Conservation (phyloP, 1,139 yeast species). For the Meyerozyma carpophila region DNA sequence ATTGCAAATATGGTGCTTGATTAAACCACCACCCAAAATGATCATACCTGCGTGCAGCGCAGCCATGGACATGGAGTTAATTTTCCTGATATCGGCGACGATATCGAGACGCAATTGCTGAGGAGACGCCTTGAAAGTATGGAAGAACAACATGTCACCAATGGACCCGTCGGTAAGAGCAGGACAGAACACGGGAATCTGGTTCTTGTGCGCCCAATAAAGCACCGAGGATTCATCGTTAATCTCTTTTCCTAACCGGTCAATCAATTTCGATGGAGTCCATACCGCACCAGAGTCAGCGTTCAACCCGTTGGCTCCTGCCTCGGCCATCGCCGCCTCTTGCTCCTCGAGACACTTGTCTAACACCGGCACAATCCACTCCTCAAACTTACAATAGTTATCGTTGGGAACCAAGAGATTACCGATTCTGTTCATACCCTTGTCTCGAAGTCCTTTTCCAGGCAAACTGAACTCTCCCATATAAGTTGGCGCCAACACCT, state of each 20-base stretch:
- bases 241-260: conserved; percentile 91
- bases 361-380: conserved; percentile 94
- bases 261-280: conserved; percentile 93
- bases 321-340: conserved; percentile 54
- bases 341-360: conserved; percentile 88
- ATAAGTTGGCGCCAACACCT: conserved; percentile 92
- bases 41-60: conserved; percentile 96
- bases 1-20: conserved; percentile 95
- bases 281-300: conserved; percentile 50
- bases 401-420: conserved; percentile 95
- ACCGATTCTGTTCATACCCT: conserved; percentile 97
- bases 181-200: conserved; percentile 95
- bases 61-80: conserved; percentile 91
- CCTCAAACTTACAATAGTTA: conserved; percentile 94
- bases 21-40: conserved; percentile 91
- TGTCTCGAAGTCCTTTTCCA: conserved; percentile 79
- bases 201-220: conserved; percentile 96
- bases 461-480: conserved; percentile 84
- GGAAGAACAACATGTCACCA: conserved; percentile 98
- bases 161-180: conserved; percentile 96
- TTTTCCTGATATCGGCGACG: conserved; percentile 86
- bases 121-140: conserved; percentile 91
- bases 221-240: conserved; percentile 89
- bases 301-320: conserved; percentile 55
- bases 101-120: conserved; percentile 84